Evolutionary conservation across 1,284 basidiomycete species (phyloP).

Genomic region (Austroboletus novae-zelandiae): DNA sequence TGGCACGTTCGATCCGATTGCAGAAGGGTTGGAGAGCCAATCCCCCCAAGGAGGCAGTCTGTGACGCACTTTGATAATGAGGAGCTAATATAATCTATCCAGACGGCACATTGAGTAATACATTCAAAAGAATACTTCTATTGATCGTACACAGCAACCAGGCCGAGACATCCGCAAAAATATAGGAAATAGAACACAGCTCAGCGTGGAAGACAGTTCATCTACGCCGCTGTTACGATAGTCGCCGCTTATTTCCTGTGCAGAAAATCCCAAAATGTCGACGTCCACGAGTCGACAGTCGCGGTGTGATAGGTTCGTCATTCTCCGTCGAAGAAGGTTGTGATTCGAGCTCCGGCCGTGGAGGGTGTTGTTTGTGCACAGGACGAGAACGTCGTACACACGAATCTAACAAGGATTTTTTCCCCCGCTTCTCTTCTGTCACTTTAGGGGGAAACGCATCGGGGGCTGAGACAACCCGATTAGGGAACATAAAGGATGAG

Average conservation of each 20-base stretch:
- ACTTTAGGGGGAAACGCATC: conserved; percentile 29
- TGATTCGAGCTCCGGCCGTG: conserved; percentile 8
- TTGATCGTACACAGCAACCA: conserved; percentile 13
- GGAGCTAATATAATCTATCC: background rate
- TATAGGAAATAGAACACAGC: background rate
- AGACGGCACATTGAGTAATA: background rate
- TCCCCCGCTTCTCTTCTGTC: conserved; percentile 19
- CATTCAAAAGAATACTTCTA: conserved; percentile 4
- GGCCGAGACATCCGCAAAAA: background rate
- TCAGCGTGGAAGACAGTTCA: conserved; percentile 5
- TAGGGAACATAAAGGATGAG: background rate
- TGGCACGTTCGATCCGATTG: too few species aligned
- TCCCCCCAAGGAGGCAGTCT: too few species aligned
- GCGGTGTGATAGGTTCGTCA: conserved; percentile 3
- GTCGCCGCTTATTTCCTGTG: conserved; percentile 24
- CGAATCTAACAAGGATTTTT: conserved; percentile 10
- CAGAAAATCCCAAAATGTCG: conserved; percentile 34
- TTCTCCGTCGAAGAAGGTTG: conserved; percentile 1
- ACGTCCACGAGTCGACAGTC: conserved; percentile 15
- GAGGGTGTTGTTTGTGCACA: conserved; percentile 26
- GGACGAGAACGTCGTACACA: conserved; percentile 23
- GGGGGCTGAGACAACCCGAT: conserved; percentile 21
- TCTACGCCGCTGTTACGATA: conserved; percentile 9
- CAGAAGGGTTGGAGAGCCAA: too few species aligned
- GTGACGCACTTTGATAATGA: too few species aligned